Percentiles rank a stretch among this genome's conserved stretches.
Conservation (phyloP, 257 asterid genomes). For the Catharanthus roseus region DNA sequence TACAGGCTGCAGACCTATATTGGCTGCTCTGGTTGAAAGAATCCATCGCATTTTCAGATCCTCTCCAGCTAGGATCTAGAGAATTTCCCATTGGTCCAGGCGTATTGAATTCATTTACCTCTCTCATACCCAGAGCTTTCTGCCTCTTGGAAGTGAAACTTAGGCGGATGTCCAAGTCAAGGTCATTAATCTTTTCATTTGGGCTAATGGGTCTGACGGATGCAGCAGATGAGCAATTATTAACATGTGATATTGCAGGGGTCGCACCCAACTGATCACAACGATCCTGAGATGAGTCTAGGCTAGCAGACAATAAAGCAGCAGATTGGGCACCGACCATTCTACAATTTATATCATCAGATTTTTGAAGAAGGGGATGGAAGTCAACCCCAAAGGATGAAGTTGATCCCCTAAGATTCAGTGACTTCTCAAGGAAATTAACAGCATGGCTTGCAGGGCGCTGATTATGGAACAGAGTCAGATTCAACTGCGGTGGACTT, state of each 20-base stretch:
- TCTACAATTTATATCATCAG: constrained; percentile 37
- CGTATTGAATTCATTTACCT: constrained; percentile 16
- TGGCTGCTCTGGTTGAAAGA: constrained; percentile 19
- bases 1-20: constrained; percentile 17
- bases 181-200: constrained; percentile 39
- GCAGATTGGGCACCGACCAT: constrained; percentile 27
- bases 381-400: constrained; percentile 50
- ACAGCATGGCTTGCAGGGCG: constrained; percentile 60
- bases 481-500: constrained; percentile 67
- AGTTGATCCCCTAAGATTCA: constrained; percentile 40
- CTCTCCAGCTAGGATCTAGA: constrained; percentile 18
- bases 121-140: constrained; percentile 30
- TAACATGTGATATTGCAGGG: constrained; percentile 19
- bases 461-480: constrained; percentile 68
- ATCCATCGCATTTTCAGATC: constrained; percentile 22
- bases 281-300: constrained; percentile 33
- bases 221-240: constrained; percentile 33
- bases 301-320: constrained; percentile 28
- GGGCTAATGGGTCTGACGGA: constrained; percentile 31
- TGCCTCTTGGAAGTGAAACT: constrained; percentile 51
- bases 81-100: constrained; percentile 20
- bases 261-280: constrained; percentile 21
- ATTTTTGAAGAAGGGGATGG: constrained; percentile 86
- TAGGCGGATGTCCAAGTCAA: constrained; percentile 68
- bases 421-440: constrained; percentile 54